These are phyloP conservation scores for Aspergillus eucalypticola DNA, from an alignment of 2,329 filamentous ascomycete genomes.

Conservation along the genomic window DNA sequence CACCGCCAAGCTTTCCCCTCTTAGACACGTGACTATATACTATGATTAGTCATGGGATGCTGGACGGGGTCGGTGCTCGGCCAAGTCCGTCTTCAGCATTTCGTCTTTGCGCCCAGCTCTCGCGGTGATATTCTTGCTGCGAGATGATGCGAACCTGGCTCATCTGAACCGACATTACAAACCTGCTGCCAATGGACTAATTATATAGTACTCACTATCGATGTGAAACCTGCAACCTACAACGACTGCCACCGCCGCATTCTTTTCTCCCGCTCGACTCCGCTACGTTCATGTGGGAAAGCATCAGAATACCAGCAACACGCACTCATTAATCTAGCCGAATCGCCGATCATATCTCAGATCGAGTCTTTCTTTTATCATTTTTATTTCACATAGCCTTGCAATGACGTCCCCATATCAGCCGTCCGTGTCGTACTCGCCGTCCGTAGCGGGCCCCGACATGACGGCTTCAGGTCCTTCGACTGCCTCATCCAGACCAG, in stretches of 20 bases:
- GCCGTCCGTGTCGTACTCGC: conserved; percentile 32
- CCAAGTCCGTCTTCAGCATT: neutral
- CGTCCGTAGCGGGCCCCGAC: conserved; percentile 26
- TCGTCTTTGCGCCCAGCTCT: conserved; percentile 1
- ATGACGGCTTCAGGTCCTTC: conserved; percentile 13
- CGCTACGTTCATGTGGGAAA: neutral
- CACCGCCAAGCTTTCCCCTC: neutral
- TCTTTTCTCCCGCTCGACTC: conserved; percentile 5
- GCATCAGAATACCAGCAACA: neutral
- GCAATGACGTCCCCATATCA: conserved; percentile 35
- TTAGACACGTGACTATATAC: neutral
- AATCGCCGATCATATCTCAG: neutral
- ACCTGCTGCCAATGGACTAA: neutral
- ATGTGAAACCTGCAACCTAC: neutral
- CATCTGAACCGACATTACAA: neutral
- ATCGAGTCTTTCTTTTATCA: neutral
- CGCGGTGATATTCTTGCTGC: neutral
- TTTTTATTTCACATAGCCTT: neutral
- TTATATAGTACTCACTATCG: neutral
- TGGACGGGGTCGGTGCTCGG: neutral
- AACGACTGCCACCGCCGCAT: conserved; percentile 6
- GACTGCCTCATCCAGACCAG: conserved; percentile 26
- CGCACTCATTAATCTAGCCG: neutral
- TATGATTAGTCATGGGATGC: neutral
- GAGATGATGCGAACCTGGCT: neutral